Evolutionary conservation across 1,284 basidiomycete species (phyloP).

Genomic region (Agaricales sp.): DNA sequence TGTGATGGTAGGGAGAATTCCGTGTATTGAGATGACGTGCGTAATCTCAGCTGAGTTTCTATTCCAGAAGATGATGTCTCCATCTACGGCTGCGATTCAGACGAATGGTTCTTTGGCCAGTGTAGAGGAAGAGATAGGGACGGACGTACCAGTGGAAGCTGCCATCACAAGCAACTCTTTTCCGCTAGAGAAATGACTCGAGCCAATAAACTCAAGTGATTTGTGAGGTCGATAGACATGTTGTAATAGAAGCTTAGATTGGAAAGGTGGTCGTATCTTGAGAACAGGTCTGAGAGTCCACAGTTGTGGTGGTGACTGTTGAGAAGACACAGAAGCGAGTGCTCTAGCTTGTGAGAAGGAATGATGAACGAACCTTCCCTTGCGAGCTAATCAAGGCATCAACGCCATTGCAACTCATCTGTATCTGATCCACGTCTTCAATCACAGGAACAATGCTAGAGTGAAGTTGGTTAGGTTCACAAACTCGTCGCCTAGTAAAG

Average conservation of each 20-base stretch:
- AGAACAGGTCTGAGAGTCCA: neutral
- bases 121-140: too few species aligned
- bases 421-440: neutral
- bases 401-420: neutral
- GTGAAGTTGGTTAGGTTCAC: too few species aligned
- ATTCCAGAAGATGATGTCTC: neutral
- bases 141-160: neutral
- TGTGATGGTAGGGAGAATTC: neutral
- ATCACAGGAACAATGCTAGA: neutral
- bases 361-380: too few species aligned
- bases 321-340: too few species aligned
- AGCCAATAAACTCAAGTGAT: neutral
- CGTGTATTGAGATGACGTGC: neutral
- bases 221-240: neutral
- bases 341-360: too few species aligned
- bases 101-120: too few species aligned
- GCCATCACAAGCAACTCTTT: neutral
- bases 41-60: neutral
- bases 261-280: neutral
- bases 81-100: too few species aligned
- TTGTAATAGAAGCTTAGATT: neutral
- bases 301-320: neutral
- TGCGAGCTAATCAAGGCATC: neutral
- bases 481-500: too few species aligned
- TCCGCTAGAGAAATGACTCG: neutral